Base-by-base conservation (phyloP, 2,329 filamentous ascomycete species). In the Leptographium flavum region DNA sequence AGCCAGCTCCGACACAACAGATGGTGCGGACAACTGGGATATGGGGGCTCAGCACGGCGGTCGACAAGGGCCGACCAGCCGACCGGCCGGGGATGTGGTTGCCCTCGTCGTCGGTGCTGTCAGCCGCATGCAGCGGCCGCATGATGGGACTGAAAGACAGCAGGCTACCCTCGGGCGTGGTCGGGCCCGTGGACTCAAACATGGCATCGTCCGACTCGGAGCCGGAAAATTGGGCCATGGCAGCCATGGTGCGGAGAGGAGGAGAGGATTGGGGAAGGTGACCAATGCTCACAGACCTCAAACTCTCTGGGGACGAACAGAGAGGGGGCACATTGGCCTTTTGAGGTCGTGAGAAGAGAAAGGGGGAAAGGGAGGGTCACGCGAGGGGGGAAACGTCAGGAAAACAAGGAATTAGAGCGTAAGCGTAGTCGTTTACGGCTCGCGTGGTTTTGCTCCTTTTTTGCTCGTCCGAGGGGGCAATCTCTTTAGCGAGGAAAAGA, bases 1-100 rank as follows among this genome's bases (percentile, higher is more conserved):
- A 86, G 53, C 82, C 82, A 53, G 82, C 82, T 42, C 82, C 82
- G 50, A 86, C 76, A 57, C 79, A 85, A 61, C 81, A 85, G 43
- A 86, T 77, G 56, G 74, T 79, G 55, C 64, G 65, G 33, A 81
- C 60, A 22, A 32, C 43, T n/a, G 31, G 47, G 22, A 43, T 47
- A 3, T 37, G 31, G 8, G 49, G 42, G 21, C 47, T 48, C 27
- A 50, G 48, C 36, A 50, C 28, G 1, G 51, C 43, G 15, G 52
- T 47, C 2, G 47, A 35, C 25, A 55, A 28, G 1, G n/a, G 33
- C 15, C 36, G 25, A 31, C 31, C 35, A 5, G 21, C 28, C 21
- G 11, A 49, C 19, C 41, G 39, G 5, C 22, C 11, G 19, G 36
- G 19, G 22, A 25, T 11, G 17, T n/a, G 30, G 17, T 14, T 40